Conservation (phyloP, 352 stramenopile species). For the Phytophthora citricola region DNA sequence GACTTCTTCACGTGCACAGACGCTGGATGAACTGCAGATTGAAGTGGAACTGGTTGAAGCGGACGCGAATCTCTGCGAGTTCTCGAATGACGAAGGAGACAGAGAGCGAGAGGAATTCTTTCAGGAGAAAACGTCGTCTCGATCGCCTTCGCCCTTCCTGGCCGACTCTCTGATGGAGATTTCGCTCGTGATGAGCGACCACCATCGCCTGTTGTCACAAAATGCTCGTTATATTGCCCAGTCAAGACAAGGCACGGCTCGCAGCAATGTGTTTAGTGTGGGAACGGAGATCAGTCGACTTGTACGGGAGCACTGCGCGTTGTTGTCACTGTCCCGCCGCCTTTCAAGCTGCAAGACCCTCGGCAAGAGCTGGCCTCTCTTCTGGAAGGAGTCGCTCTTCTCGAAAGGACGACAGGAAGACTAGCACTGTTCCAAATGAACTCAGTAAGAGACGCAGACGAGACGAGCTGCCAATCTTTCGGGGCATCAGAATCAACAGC, state of each 20-base stretch:
- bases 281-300: slow-evolving; percentile 57
- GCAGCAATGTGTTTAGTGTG: slow-evolving; percentile 33
- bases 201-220: slow-evolving; percentile 68
- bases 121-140: slow-evolving; percentile 3
- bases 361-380: slow-evolving; percentile 55
- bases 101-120: slow-evolving; percentile 12
- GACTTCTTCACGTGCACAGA: slow-evolving; percentile 35
- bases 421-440: slow-evolving; percentile 41
- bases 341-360: slow-evolving; percentile 68
- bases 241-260: slow-evolving; percentile 25
- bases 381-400: slow-evolving; percentile 61
- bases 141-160: slow-evolving; percentile 38
- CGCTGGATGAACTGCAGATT: slow-evolving; percentile 31
- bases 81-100: slow-evolving; percentile 27
- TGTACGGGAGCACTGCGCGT: slow-evolving; percentile 59
- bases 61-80: slow-evolving; percentile 16
- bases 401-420: slow-evolving; percentile 40
- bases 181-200: slow-evolving; percentile 80
- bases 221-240: slow-evolving; percentile 56
- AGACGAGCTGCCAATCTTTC: slow-evolving; percentile 21
- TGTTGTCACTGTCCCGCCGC: slow-evolving; percentile 53
- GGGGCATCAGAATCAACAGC: slow-evolving; percentile 10
- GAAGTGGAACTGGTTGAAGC: slow-evolving; percentile 26
- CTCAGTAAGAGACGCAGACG: slow-evolving; percentile 1
- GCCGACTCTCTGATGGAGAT: slow-evolving; percentile 73